phyloP scores from a whole-genome alignment of 2,329 filamentous ascomycete genomes.

The Aureobasidium sp. region DNA sequence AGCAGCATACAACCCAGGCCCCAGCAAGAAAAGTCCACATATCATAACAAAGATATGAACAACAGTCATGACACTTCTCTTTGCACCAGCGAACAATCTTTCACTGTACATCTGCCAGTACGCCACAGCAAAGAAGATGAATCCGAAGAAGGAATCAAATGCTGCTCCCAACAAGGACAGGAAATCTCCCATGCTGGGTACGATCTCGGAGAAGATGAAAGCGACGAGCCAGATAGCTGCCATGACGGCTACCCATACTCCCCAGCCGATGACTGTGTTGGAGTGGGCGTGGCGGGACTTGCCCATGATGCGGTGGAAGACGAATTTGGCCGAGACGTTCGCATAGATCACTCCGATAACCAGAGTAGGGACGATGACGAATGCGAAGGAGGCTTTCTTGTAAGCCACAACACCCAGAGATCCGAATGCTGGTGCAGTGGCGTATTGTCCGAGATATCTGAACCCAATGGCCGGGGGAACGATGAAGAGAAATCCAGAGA shows the following conservation, averaged over 20 bases:
- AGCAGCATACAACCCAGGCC: constrained; percentile 45
- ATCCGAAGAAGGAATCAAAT: constrained; percentile 44
- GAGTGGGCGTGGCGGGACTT: constrained; percentile 37
- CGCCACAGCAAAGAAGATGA: constrained; percentile 43
- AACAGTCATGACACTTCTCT: constrained; percentile 34
- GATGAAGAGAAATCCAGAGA: constrained; percentile 42
- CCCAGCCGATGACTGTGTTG: constrained; percentile 42
- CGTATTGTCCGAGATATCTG: constrained; percentile 41
- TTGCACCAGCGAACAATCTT: constrained; percentile 16
- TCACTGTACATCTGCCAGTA: constrained; percentile 35
- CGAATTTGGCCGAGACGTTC: constrained; percentile 41
- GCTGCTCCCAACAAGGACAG: constrained; percentile 39
- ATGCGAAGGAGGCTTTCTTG: constrained; percentile 43
- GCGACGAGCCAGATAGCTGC: constrained; percentile 35
- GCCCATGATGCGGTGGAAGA: constrained; percentile 38
- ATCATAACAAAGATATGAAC: constrained; percentile 39
- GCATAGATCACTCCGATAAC: constrained; percentile 44
- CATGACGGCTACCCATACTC: constrained; percentile 36
- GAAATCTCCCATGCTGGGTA: constrained; percentile 44
- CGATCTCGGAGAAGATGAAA: constrained; percentile 41
- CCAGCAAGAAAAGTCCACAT: constrained; percentile 41
- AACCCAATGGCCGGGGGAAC: constrained; percentile 42
- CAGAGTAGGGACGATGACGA: constrained; percentile 43
- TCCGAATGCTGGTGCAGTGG: constrained; percentile 43
- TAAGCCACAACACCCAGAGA: constrained; percentile 35